A percentile compares a stretch with the other conserved stretches of the same genome.
phyloP scores from a whole-genome alignment of 208 protist genomes.

The Trypanosomatidae sp. region DNA sequence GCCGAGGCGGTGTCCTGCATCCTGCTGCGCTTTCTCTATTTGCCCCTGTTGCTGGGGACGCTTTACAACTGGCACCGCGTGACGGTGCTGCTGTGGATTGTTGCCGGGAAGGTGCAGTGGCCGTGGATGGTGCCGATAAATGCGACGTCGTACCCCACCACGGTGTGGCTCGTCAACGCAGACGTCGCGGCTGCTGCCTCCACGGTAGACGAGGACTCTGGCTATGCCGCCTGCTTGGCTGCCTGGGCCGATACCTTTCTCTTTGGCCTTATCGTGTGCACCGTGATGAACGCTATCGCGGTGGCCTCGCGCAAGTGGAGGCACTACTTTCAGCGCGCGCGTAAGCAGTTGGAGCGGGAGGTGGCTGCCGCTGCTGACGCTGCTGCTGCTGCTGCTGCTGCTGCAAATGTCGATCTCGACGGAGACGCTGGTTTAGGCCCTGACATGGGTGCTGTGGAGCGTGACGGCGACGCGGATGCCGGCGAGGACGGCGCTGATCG shows the following conservation, averaged over 20 bases:
- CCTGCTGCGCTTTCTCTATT: conserved; percentile 27
- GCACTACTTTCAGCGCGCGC: conserved; percentile 17
- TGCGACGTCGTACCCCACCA: not conserved
- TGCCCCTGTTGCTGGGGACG: conserved; percentile 28
- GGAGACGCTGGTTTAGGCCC: no score
- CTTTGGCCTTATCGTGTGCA: conserved; percentile 23
- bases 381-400: no score
- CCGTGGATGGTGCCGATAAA: no score
- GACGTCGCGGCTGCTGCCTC: no score
- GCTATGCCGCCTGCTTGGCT: conserved; percentile 6
- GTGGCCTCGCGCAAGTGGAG: conserved; percentile 24
- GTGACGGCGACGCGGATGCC: no score
- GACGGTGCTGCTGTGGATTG: conserved; percentile 11
- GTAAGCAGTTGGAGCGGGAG: not conserved
- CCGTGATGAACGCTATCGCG: conserved; percentile 8
- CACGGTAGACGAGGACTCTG: not conserved
- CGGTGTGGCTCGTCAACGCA: no score
- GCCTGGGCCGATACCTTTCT: conserved; percentile 20
- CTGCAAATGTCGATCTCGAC: no score
- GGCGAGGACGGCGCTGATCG: no score
- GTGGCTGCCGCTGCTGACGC: no score
- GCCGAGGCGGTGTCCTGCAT: conserved; percentile 12
- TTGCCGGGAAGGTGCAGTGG: conserved; percentile 6
- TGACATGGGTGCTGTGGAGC: no score
- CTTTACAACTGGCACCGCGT: conserved; percentile 22